A percentile compares a stretch with the other conserved stretches of the same genome.
Conservation (phyloP, 352 stramenopile species). For the Phytophthora sp. region DNA sequence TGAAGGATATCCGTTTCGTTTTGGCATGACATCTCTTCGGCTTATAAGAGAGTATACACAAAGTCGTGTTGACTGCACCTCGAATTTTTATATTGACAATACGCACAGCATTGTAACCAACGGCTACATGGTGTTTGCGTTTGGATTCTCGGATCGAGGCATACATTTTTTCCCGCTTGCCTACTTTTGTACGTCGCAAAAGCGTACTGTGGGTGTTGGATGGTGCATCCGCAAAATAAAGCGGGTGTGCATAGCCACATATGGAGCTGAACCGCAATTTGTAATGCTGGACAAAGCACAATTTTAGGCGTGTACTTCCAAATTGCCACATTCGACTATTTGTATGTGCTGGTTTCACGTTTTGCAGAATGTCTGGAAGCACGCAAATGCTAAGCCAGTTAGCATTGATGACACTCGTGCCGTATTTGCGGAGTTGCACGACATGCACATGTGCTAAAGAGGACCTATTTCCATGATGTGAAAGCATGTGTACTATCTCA, state of each 20-base stretch:
- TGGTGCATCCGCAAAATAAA: conserved; percentile 1
- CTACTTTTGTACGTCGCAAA: conserved; percentile 16
- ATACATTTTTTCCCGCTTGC: neutral
- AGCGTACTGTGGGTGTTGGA: conserved; percentile 4
- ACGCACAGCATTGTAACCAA: conserved; percentile 10
- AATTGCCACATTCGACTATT: neutral
- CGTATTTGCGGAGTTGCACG: conserved; percentile 7
- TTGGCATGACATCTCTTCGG: no score
- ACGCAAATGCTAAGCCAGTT: neutral
- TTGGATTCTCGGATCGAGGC: neutral
- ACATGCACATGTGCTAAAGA: conserved; percentile 10
- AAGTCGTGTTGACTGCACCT: no score
- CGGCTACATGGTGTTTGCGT: conserved; percentile 7
- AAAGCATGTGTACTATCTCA: neutral
- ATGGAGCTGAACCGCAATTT: conserved; percentile 3
- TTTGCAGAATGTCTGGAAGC: conserved; percentile 1
- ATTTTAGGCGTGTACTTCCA: neutral
- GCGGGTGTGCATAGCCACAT: neutral
- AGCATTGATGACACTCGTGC: neutral
- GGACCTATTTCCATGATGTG: neutral
- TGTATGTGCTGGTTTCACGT: conserved; percentile 15
- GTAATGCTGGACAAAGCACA: conserved; percentile 15
- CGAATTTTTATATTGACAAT: no score
- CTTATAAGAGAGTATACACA: neutral
- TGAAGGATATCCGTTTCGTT: no score